Evolutionary conservation across 164 flowering plant genomes (phyloP).

Genomic region (Cinnamomum micranthum): DNA sequence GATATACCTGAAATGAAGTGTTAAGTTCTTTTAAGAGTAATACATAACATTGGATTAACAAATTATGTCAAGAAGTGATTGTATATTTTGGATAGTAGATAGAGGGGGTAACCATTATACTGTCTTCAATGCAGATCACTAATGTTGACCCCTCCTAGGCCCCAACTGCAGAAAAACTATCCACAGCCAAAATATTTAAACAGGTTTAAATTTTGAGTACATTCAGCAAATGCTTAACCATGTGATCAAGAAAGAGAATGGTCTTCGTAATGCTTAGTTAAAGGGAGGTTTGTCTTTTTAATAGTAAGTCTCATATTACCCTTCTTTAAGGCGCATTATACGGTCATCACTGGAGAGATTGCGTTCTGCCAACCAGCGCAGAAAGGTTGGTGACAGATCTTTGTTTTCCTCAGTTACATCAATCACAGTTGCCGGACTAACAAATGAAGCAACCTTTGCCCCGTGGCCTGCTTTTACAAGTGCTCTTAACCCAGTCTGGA

Average conservation of each 20-base stretch:
- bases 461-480: conserved; percentile 93
- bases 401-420: conserved; percentile 57
- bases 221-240: no score
- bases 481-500: conserved; percentile 88
- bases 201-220: background rate
- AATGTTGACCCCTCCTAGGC: background rate
- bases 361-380: conserved; percentile 82
- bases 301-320: conserved; percentile 38
- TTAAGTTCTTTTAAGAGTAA: background rate
- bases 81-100: no score
- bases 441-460: conserved; percentile 90
- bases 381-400: conserved; percentile 67
- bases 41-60: background rate
- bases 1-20: conserved; percentile 51
- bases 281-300: background rate
- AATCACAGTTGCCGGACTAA: conserved; percentile 67
- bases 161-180: background rate
- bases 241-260: background rate
- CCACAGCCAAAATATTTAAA: background rate
- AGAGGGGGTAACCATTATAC: background rate
- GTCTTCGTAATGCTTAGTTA: background rate
- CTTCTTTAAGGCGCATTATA: conserved; percentile 88
- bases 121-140: background rate
- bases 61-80: background rate
- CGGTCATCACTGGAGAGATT: conserved; percentile 90